These are phyloP conservation scores for Effrenium voratum DNA, from an alignment of 73 alveolate genomes.

Conservation along the genomic window DNA sequence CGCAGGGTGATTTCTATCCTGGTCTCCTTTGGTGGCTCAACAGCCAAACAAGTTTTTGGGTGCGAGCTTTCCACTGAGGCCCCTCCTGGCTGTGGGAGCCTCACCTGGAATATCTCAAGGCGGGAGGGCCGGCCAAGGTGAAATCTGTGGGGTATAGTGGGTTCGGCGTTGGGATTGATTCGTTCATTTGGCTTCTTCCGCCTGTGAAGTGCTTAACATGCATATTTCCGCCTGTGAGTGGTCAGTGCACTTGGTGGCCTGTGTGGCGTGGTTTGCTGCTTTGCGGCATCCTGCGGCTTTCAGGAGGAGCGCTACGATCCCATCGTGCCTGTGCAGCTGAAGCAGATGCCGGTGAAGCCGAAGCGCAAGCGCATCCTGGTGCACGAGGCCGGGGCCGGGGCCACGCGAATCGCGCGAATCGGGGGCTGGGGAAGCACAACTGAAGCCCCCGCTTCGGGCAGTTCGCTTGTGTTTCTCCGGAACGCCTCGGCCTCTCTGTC, in stretches of 20 bases:
- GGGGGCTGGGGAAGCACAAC: no score
- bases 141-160: no score
- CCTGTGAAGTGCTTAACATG: background rate
- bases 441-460: no score
- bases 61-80: no score
- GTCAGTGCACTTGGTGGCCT: background rate
- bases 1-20: background rate
- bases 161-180: background rate
- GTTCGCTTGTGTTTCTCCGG: no score
- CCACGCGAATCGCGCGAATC: background rate
- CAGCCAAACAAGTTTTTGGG: no score
- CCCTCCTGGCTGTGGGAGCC: constrained; percentile 87
- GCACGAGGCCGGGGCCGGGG: constrained; percentile 81
- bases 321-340: constrained; percentile 66
- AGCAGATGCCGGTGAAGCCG: constrained; percentile 42
- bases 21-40: background rate
- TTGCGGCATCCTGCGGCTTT: background rate
- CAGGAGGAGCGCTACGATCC: constrained; percentile 88
- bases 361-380: constrained; percentile 80
- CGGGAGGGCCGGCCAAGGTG: no score
- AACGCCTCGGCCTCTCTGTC: no score
- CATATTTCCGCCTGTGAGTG: background rate
- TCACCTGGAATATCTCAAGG: constrained; percentile 78
- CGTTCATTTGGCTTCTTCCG: background rate
- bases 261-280: background rate